Conservation (phyloP, 2,329 filamentous ascomycete genomes). For the Elsinoe australis region DNA sequence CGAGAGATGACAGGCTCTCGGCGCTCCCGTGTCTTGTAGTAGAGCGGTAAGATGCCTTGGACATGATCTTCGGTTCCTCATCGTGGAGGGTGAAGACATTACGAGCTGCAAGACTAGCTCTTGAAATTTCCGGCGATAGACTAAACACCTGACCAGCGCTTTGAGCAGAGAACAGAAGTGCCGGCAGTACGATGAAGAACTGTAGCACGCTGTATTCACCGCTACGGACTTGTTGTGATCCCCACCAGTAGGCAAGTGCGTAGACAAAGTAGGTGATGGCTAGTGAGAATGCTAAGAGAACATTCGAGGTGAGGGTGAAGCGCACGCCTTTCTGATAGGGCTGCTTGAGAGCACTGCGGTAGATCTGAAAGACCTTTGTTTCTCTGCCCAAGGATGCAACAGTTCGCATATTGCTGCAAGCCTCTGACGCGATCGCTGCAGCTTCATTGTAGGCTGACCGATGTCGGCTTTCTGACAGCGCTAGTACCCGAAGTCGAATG, state of each 20-base stretch:
- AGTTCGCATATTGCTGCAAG: conserved; percentile 59
- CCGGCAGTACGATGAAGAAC: conserved; percentile 42
- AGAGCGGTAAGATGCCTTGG: conserved; percentile 12
- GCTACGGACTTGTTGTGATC: conserved; percentile 36
- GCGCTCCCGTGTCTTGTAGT: conserved; percentile 12
- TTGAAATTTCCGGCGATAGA: conserved; percentile 39
- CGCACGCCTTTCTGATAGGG: conserved; percentile 36
- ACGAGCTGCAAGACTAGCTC: conserved; percentile 39
- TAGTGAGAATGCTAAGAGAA: conserved; percentile 38
- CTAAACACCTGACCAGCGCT: conserved; percentile 42
- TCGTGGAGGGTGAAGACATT: conserved; percentile 39
- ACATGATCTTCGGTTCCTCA: conserved; percentile 34
- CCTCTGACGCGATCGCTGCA: conserved; percentile 58
- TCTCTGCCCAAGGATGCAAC: conserved; percentile 40
- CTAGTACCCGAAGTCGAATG: conserved; percentile 41
- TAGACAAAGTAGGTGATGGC: conserved; percentile 43
- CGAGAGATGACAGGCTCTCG: not conserved
- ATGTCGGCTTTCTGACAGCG: conserved; percentile 55
- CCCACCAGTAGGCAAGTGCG: conserved; percentile 45
- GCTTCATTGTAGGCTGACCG: conserved; percentile 58
- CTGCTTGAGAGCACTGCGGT: conserved; percentile 32
- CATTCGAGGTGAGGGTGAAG: conserved; percentile 36
- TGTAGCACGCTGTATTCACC: conserved; percentile 36
- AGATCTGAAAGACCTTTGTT: conserved; percentile 32
- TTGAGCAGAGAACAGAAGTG: conserved; percentile 41